Conservation (phyloP, 139 green algal species). For the Chlamydomonas asymmetrica region DNA sequence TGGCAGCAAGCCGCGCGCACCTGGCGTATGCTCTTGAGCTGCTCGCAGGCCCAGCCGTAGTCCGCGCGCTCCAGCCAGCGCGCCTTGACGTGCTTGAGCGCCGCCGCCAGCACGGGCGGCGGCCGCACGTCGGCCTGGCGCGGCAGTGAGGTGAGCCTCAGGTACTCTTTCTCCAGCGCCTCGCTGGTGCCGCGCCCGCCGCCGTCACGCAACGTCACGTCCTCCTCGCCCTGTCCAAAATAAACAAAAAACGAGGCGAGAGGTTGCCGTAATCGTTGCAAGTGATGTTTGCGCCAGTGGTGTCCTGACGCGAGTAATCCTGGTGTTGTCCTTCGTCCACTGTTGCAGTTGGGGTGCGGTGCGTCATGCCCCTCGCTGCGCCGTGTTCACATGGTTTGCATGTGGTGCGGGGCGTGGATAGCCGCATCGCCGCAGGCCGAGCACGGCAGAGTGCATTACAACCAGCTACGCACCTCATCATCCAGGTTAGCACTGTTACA, state of each 20-base stretch:
- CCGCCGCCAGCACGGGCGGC: conserved; percentile 62
- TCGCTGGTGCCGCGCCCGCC: conserved; percentile 55
- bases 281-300: too few species aligned
- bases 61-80: conserved; percentile 38
- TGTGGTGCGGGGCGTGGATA: too few species aligned
- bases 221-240: background rate
- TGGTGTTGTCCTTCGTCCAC: background rate
- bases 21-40: conserved; percentile 85
- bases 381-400: background rate
- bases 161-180: conserved; percentile 87
- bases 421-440: too few species aligned
- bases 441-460: too few species aligned
- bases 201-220: background rate
- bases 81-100: conserved; percentile 64
- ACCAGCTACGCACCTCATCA: too few species aligned
- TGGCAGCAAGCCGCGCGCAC: too few species aligned
- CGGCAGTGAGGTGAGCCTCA: conserved; percentile 79
- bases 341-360: background rate
- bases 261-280: too few species aligned
- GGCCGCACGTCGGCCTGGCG: conserved; percentile 71
- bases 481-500: too few species aligned
- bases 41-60: conserved; percentile 67
- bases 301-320: background rate
- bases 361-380: background rate
- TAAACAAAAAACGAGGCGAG: too few species aligned